A percentile compares a stretch with the other conserved stretches of the same genome.
These are phyloP conservation scores for Pseudopyricularia cyperi DNA, from an alignment of 2,329 filamentous ascomycete species.

Conservation along the genomic window DNA sequence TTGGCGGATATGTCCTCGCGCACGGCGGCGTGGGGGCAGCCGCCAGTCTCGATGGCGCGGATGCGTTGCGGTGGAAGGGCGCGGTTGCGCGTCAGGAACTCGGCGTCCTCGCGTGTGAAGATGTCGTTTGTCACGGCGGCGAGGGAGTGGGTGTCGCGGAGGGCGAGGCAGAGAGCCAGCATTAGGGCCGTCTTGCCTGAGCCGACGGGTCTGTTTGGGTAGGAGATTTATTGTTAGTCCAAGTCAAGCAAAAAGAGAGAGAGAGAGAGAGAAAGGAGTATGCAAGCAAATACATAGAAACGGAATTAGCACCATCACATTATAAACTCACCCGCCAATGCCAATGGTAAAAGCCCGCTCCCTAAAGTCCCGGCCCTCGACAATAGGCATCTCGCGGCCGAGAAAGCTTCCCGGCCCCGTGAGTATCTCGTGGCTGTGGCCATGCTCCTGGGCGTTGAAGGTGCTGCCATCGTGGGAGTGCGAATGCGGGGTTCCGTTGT, in stretches of 20 bases:
- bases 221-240: background rate
- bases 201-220: constrained; percentile 62
- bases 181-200: constrained; percentile 96
- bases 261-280: background rate
- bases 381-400: constrained; percentile 83
- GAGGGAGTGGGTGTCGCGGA: constrained; percentile 71
- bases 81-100: constrained; percentile 80
- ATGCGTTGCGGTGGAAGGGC: constrained; percentile 77
- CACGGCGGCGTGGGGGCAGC: constrained; percentile 92
- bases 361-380: constrained; percentile 75
- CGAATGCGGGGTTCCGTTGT: constrained; percentile 32
- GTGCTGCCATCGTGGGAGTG: constrained; percentile 37
- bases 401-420: constrained; percentile 85
- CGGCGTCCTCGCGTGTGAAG: constrained; percentile 95
- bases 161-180: constrained; percentile 77
- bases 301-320: no score
- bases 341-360: constrained; percentile 90
- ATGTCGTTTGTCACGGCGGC: constrained; percentile 98
- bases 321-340: constrained; percentile 82
- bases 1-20: constrained; percentile 95
- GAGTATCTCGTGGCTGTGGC: constrained; percentile 91
- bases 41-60: constrained; percentile 92
- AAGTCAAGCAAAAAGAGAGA: background rate
- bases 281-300: background rate
- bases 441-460: constrained; percentile 57